Conservation (phyloP, 1,284 basidiomycete species). For the Malassezia brasiliensis region DNA sequence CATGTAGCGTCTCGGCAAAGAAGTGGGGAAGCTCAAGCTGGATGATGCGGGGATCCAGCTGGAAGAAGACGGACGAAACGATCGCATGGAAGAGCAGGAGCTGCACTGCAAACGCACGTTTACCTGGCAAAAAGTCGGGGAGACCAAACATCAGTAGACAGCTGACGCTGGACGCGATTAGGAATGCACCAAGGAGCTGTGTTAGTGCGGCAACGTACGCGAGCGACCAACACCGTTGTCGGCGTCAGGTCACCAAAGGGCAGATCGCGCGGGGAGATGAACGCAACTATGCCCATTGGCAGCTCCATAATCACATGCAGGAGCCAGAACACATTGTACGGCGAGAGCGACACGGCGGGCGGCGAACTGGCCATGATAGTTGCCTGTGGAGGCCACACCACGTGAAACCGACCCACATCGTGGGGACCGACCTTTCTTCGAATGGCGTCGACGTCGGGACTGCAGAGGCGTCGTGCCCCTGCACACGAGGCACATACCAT, state of each 20-base stretch:
- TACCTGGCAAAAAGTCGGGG: slow-evolving; percentile 68
- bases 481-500: neutral
- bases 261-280: neutral
- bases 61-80: slow-evolving; percentile 63
- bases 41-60: slow-evolving; percentile 63
- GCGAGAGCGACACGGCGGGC: slow-evolving; percentile 5
- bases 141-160: slow-evolving; percentile 23
- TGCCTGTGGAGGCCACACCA: neutral
- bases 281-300: slow-evolving; percentile 4
- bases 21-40: slow-evolving; percentile 59
- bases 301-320: slow-evolving; percentile 15
- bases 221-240: neutral
- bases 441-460: slow-evolving; percentile 7
- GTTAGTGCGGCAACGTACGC: slow-evolving; percentile 4
- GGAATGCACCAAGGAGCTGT: slow-evolving; percentile 6
- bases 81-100: slow-evolving; percentile 67
- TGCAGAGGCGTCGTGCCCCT: slow-evolving; percentile 12
- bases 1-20: neutral
- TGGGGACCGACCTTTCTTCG: too few species aligned
- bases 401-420: neutral
- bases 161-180: slow-evolving; percentile 10
- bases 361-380: neutral
- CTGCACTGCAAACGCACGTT: slow-evolving; percentile 66
- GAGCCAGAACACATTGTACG: slow-evolving; percentile 17
- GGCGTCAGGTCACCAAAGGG: neutral